These are phyloP conservation scores for Parachlorella kessleri DNA, from an alignment of 139 green algal species.

Conservation along the genomic window DNA sequence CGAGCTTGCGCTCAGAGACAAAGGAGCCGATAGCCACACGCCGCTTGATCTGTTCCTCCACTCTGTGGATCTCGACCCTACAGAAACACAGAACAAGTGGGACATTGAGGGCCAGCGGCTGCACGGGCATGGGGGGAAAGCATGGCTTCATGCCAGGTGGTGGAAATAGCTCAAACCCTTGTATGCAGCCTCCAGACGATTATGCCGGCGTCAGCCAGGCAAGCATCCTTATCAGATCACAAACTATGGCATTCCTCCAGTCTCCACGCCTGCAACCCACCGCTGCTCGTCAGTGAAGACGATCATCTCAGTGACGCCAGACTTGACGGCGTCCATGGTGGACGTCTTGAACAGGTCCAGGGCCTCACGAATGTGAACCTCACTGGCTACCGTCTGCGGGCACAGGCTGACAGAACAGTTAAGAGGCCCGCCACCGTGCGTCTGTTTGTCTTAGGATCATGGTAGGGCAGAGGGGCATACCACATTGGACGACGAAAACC, in stretches of 20 bases:
- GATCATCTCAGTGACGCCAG: constrained; percentile 64
- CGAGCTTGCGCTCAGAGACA: constrained; percentile 61
- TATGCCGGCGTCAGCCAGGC: no score
- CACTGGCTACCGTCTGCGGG: constrained; percentile 47
- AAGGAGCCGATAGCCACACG: constrained; percentile 72
- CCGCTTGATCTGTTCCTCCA: constrained; percentile 81
- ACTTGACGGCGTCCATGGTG: constrained; percentile 80
- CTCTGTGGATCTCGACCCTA: constrained; percentile 59
- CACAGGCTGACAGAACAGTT: not conserved
- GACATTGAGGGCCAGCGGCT: no score
- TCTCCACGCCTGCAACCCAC: constrained; percentile 24
- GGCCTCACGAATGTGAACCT: constrained; percentile 78
- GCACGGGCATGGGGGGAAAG: no score
- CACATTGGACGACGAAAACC: no score
- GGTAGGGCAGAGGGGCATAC: no score
- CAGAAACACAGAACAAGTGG: constrained; percentile 32
- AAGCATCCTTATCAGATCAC: no score
- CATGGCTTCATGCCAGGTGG: no score
- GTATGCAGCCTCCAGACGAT: not conserved
- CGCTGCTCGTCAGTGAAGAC: constrained; percentile 77
- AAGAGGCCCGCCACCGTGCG: no score
- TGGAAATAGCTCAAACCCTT: not conserved
- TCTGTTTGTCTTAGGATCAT: no score
- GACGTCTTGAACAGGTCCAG: constrained; percentile 84
- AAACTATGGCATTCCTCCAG: no score